A percentile compares a stretch with the other conserved stretches of the same genome.
Evolutionary conservation across 2,329 filamentous ascomycete genomes (phyloP).

Genomic region (Ophiostoma sp.): DNA sequence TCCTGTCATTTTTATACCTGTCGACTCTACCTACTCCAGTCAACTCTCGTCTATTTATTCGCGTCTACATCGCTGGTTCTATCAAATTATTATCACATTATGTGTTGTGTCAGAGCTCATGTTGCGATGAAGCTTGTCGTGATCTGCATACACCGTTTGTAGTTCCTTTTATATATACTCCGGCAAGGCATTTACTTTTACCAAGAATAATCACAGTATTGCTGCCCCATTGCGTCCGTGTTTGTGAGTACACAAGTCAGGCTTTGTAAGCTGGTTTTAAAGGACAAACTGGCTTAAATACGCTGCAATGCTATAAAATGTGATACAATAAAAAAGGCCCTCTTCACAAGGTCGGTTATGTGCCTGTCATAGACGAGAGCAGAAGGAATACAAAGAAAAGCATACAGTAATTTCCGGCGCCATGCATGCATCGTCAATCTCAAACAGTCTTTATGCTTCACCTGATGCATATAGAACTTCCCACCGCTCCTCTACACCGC

Average conservation of each 20-base stretch:
- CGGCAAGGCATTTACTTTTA: too few relatives aligned
- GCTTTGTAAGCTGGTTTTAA: neutral
- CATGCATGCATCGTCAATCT: neutral
- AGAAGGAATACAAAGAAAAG: neutral
- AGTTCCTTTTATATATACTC: too few relatives aligned
- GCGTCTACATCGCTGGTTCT: too few relatives aligned
- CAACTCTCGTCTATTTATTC: too few relatives aligned
- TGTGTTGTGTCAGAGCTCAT: too few relatives aligned
- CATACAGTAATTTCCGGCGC: neutral
- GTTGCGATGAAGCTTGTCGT: too few relatives aligned
- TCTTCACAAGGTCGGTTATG: neutral
- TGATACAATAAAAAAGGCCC: neutral
- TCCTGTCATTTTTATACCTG: neutral
- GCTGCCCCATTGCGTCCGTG: neutral
- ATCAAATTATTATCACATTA: too few relatives aligned
- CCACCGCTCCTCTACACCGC: conserved; percentile 57
- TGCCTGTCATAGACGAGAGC: neutral
- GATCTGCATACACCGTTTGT: too few relatives aligned
- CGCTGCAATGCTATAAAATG: neutral
- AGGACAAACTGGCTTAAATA: neutral
- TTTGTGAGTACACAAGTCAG: neutral
- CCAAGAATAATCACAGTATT: too few relatives aligned
- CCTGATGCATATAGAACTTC: conserved; percentile 44
- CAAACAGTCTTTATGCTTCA: conserved; percentile 15
- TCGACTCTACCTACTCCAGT: too few relatives aligned